Percentiles rank a stretch among this genome's conserved stretches.
Conservation (phyloP, 2,329 filamentous ascomycete genomes). For the Whalleya microplaca region DNA sequence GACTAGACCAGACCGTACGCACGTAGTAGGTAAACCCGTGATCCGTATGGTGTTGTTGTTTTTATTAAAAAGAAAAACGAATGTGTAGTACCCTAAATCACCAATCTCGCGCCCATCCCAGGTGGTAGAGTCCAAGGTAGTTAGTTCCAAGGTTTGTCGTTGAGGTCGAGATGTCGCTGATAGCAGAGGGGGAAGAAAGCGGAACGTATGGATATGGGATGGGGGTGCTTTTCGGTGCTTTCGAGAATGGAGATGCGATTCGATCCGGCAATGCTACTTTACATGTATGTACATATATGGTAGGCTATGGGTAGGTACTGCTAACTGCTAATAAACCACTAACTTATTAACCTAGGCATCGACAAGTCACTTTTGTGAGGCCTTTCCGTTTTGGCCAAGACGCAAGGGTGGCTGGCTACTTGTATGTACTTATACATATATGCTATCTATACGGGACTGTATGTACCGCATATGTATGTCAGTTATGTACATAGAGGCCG, state of each 20-base stretch:
- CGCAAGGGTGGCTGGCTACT: not conserved
- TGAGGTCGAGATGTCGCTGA: conserved; percentile 5
- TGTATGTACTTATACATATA: too few relatives aligned
- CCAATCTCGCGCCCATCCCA: conserved; percentile 3
- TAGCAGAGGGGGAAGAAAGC: conserved; percentile 9
- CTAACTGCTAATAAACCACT: too few relatives aligned
- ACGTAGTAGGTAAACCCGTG: too few relatives aligned
- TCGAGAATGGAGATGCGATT: conserved; percentile 26
- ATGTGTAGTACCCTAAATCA: conserved; percentile 17
- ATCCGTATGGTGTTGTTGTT: conserved; percentile 2
- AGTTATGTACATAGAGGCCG: too few relatives aligned
- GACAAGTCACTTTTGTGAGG: not conserved
- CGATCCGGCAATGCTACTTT: conserved; percentile 27
- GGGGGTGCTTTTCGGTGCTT: conserved; percentile 7
- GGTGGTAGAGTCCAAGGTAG: not conserved
- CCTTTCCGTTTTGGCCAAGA: not conserved
- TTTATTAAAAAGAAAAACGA: conserved; percentile 26
- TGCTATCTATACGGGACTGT: too few relatives aligned
- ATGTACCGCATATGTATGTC: too few relatives aligned
- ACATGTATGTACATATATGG: too few relatives aligned
- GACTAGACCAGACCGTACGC: too few relatives aligned
- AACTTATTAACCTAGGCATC: too few relatives aligned
- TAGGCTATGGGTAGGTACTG: too few relatives aligned
- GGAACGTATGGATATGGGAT: not conserved
- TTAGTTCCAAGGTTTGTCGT: too few relatives aligned